Evolutionary conservation across 345 rosid species (phyloP).

Genomic region (Salix koriyanagi): DNA sequence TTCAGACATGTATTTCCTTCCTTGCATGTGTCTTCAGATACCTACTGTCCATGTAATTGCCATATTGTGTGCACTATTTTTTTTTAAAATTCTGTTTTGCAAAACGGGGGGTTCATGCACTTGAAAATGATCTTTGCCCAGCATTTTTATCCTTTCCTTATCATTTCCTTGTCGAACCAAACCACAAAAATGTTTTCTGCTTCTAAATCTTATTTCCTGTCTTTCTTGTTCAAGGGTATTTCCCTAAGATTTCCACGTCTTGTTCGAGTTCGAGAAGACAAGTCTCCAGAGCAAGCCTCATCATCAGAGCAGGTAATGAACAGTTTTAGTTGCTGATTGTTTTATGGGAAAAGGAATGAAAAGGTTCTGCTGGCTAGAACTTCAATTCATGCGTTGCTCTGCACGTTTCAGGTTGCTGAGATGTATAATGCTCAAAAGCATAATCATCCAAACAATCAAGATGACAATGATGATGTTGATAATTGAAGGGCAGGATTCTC

Average conservation of each 20-base stretch:
- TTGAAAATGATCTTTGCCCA: not conserved
- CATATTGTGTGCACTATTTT: too few relatives aligned
- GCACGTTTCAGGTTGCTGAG: constrained; percentile 68
- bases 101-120: too few relatives aligned
- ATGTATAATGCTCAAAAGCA: constrained; percentile 74
- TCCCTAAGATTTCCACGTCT: constrained; percentile 89
- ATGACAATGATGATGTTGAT: constrained; percentile 44
- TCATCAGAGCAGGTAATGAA: constrained; percentile 74
- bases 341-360: not conserved
- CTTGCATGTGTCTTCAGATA: too few relatives aligned
- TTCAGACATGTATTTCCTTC: too few relatives aligned
- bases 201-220: not conserved
- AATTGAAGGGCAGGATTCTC: constrained; percentile 35
- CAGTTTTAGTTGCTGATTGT: not conserved
- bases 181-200: not conserved
- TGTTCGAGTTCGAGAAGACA: constrained; percentile 75
- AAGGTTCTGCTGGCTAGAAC: not conserved
- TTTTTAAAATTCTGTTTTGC: too few relatives aligned
- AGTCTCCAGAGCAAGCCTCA: constrained; percentile 75
- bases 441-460: constrained; percentile 60
- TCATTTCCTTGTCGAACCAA: not conserved
- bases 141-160: not conserved
- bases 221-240: constrained; percentile 48
- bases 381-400: not conserved
- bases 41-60: too few relatives aligned